Percentiles rank a stretch among this genome's conserved stretches.
Conservation (phyloP, 441 rosid genomes). For the Croton laevigatus region DNA sequence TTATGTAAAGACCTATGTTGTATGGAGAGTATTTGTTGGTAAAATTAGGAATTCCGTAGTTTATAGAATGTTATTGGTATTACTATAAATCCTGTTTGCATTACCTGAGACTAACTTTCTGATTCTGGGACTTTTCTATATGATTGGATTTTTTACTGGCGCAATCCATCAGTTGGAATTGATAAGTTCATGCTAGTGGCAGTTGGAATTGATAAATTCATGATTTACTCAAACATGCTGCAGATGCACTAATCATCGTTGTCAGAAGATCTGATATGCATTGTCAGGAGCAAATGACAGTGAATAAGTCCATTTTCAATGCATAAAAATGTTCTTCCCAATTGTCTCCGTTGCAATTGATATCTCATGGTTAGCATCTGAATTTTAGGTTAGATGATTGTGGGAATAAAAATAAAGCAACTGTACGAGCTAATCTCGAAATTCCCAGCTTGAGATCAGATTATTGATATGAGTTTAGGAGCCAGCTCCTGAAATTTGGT, state of each 20-base stretch:
- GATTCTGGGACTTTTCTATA: background rate
- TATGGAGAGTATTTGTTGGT: slow-evolving; percentile 22
- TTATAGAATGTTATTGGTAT: slow-evolving; percentile 16
- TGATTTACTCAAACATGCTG: background rate
- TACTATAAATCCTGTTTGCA: background rate
- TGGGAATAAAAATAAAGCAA: background rate
- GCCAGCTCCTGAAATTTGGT: too few species aligned
- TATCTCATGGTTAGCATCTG: background rate
- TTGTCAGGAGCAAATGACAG: background rate
- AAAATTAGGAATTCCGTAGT: slow-evolving; percentile 8
- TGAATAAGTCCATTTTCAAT: background rate
- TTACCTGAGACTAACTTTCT: slow-evolving; percentile 4
- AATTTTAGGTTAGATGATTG: background rate
- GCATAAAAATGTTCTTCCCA: background rate
- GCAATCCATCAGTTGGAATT: background rate
- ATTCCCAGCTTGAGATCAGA: background rate
- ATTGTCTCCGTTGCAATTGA: background rate
- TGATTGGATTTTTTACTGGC: slow-evolving; percentile 4
- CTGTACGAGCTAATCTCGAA: background rate
- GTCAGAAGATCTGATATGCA: background rate
- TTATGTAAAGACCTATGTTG: slow-evolving; percentile 30
- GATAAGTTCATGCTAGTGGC: background rate
- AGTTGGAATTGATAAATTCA: background rate
- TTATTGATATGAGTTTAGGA: too few species aligned
- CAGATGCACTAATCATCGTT: background rate